A percentile compares a stretch with the other conserved stretches of the same genome.
phyloP scores from a whole-genome alignment of 140 eudicot genomes.

The Ambrosia hybrid region DNA sequence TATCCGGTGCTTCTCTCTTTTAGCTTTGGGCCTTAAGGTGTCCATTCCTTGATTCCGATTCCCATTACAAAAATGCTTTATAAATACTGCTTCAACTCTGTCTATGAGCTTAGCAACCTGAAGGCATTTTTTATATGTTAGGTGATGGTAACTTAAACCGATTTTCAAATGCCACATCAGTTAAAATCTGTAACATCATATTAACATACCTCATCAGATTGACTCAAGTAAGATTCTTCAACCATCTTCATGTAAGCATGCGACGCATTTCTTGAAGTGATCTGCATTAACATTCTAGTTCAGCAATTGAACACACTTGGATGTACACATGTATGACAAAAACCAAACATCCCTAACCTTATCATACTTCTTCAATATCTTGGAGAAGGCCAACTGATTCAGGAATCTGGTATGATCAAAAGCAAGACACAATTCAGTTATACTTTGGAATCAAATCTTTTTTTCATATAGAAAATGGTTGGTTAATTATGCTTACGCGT shows the following conservation, averaged over 20 bases:
- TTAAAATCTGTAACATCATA: not conserved
- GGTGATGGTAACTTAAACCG: no score
- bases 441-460: no score
- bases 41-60: slow-evolving; percentile 54
- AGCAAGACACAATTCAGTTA: not conserved
- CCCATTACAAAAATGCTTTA: slow-evolving; percentile 23
- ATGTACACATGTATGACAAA: no score
- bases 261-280: slow-evolving; percentile 57
- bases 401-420: slow-evolving; percentile 37
- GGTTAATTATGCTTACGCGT: slow-evolving; percentile 39
- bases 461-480: no score
- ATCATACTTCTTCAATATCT: slow-evolving; percentile 70
- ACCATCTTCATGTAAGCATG: slow-evolving; percentile 56
- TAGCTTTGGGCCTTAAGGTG: slow-evolving; percentile 39
- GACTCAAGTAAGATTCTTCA: slow-evolving; percentile 52
- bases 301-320: no score
- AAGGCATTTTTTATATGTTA: no score
- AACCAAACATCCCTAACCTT: slow-evolving; percentile 34
- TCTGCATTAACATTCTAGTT: slow-evolving; percentile 26
- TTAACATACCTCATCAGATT: slow-evolving; percentile 54
- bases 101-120: slow-evolving; percentile 53
- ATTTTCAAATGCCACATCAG: no score
- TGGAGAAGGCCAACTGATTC: slow-evolving; percentile 54
- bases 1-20: slow-evolving; percentile 49
- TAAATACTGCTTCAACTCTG: no score